Conservation (phyloP, 441 rosid species). For the Croton setiger region DNA sequence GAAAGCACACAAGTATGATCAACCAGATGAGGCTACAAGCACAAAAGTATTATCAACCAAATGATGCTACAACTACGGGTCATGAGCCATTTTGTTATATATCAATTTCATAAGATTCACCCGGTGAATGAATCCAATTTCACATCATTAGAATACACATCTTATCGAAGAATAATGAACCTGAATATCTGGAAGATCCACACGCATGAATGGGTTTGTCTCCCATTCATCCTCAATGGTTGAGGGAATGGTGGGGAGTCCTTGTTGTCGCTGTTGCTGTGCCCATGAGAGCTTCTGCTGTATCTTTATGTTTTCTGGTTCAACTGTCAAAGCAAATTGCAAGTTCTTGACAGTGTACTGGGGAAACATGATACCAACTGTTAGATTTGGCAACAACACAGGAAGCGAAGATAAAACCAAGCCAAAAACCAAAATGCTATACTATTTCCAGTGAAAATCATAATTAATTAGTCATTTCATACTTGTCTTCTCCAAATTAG, state of each 20-base stretch:
- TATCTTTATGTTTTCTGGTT: slow-evolving; percentile 63
- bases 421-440: neutral
- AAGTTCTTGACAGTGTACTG: slow-evolving; percentile 92
- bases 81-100: neutral
- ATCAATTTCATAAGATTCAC: neutral
- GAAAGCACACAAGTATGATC: neutral
- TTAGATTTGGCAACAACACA: neutral
- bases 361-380: slow-evolving; percentile 19
- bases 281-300: slow-evolving; percentile 78
- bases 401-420: neutral
- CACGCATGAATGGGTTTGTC: slow-evolving; percentile 86
- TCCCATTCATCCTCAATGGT: slow-evolving; percentile 77
- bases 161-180: slow-evolving; percentile 24
- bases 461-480: neutral
- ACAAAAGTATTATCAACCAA: neutral
- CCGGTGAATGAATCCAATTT: neutral
- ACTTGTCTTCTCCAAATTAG: neutral
- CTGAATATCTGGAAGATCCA: slow-evolving; percentile 63
- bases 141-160: neutral
- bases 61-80: neutral
- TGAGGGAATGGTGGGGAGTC: slow-evolving; percentile 78
- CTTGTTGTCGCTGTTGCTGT: slow-evolving; percentile 58
- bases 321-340: slow-evolving; percentile 72
- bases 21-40: neutral
- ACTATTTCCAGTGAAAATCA: neutral